These are phyloP conservation scores for Chaetomiaceae sp. DNA, from an alignment of 2,329 filamentous ascomycete genomes.

Conservation along the genomic window DNA sequence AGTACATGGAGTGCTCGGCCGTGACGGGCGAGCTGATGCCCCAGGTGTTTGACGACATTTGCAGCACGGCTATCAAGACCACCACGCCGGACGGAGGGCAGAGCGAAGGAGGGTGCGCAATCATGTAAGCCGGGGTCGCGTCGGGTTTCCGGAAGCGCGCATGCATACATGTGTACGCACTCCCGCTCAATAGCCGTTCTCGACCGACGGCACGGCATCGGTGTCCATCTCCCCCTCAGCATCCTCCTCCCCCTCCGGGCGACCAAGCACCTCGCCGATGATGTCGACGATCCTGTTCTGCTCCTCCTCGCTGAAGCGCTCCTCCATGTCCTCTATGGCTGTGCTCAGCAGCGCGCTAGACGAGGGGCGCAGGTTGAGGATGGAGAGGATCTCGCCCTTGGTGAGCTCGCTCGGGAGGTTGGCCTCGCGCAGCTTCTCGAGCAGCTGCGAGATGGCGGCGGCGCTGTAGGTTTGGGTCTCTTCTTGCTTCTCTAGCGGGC, in stretches of 20 bases:
- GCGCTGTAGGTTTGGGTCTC: constrained; percentile 44
- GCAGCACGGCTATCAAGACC: constrained; percentile 49
- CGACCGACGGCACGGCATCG: constrained; percentile 31
- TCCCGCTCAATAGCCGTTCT: constrained; percentile 28
- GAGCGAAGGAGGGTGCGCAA: constrained; percentile 50
- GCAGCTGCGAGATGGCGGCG: constrained; percentile 48
- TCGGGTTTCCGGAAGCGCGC: too few relatives aligned
- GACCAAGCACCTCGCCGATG: constrained; percentile 55
- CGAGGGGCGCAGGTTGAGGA: constrained; percentile 60
- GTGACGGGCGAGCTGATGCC: constrained; percentile 55
- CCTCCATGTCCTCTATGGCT: constrained; percentile 61
- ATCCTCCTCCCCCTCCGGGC: constrained; percentile 34
- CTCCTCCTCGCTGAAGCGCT: constrained; percentile 55
- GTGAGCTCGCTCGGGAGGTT: constrained; percentile 52
- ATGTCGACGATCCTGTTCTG: constrained; percentile 55
- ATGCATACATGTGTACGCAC: background rate
- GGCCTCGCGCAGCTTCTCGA: constrained; percentile 43
- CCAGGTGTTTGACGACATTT: constrained; percentile 58
- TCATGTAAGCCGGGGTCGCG: constrained; percentile 40
- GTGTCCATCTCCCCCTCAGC: constrained; percentile 33
- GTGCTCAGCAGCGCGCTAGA: constrained; percentile 56
- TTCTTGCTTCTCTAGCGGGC: constrained; percentile 53
- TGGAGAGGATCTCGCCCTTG: constrained; percentile 66
- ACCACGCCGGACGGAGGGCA: constrained; percentile 45
- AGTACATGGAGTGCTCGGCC: constrained; percentile 61